Evolutionary conservation across 2,329 filamentous ascomycete genomes (phyloP).

Genomic region (Stromatinia cepivora): DNA sequence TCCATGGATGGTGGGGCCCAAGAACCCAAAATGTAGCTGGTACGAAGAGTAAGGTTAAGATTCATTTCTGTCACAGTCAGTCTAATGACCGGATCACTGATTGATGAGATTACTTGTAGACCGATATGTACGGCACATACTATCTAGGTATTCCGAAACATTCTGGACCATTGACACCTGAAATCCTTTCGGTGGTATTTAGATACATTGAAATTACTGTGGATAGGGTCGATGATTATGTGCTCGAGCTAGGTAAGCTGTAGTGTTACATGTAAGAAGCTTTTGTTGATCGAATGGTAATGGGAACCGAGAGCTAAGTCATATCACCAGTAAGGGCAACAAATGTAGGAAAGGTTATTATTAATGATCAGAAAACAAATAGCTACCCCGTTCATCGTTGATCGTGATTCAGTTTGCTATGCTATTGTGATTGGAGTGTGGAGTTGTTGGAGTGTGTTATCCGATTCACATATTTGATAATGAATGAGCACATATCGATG

Average conservation of each 20-base stretch:
- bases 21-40: neutral
- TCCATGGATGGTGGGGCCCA: neutral
- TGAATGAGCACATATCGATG: neutral
- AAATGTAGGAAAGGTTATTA: neutral
- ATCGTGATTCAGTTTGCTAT: neutral
- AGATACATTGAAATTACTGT: neutral
- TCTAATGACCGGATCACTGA: neutral
- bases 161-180: neutral
- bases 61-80: too few relatives aligned
- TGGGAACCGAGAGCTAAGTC: conserved; percentile 5
- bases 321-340: neutral
- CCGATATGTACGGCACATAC: neutral
- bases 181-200: neutral
- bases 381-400: neutral
- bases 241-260: neutral
- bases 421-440: neutral
- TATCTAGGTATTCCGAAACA: conserved; percentile 14
- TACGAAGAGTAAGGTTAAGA: too few relatives aligned
- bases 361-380: neutral
- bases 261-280: neutral
- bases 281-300: neutral
- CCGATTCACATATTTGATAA: neutral
- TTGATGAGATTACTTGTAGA: neutral
- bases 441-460: neutral
- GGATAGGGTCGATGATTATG: neutral